These are phyloP conservation scores for Malbranchea cinnamomea DNA, from an alignment of 2,329 filamentous ascomycete species.

Conservation along the genomic window DNA sequence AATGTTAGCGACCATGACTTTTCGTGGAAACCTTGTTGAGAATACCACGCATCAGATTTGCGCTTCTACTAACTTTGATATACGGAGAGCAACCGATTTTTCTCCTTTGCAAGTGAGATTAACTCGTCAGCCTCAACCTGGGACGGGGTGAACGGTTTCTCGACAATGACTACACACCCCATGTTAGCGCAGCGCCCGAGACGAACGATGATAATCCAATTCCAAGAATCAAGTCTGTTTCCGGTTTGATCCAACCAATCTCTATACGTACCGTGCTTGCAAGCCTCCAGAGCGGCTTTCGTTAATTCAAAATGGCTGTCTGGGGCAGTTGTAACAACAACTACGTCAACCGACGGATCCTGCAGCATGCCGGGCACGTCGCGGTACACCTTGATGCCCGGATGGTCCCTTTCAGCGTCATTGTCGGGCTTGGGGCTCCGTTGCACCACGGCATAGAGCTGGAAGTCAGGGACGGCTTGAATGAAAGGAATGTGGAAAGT, in stretches of 20 bases:
- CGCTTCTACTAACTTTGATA: constrained; percentile 49
- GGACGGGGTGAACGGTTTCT: constrained; percentile 71
- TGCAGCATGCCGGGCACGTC: constrained; percentile 47
- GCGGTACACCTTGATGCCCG: constrained; percentile 48
- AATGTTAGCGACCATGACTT: too few species aligned
- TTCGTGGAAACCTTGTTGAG: too few species aligned
- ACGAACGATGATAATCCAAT: neutral
- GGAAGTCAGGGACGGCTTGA: constrained; percentile 45
- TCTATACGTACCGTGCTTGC: constrained; percentile 45
- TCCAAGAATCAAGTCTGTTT: too few species aligned
- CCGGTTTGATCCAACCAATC: too few species aligned
- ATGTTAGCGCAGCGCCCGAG: neutral
- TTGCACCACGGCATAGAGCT: constrained; percentile 62
- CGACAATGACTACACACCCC: constrained; percentile 46
- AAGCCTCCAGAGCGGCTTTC: constrained; percentile 48
- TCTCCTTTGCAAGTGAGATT: constrained; percentile 37
- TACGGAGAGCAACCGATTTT: constrained; percentile 44
- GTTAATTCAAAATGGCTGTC: constrained; percentile 54
- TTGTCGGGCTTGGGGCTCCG: constrained; percentile 48
- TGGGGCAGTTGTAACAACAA: constrained; percentile 58
- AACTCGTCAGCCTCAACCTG: constrained; percentile 52
- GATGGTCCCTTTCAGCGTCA: constrained; percentile 55
- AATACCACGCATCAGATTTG: neutral
- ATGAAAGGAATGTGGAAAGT: constrained; percentile 76
- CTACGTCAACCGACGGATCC: constrained; percentile 51